Evolutionary conservation across 192 early-diverging fungal species (phyloP), one percentile per base, ranked within the genome.

Genomic region (Coemansia sp.): DNA sequence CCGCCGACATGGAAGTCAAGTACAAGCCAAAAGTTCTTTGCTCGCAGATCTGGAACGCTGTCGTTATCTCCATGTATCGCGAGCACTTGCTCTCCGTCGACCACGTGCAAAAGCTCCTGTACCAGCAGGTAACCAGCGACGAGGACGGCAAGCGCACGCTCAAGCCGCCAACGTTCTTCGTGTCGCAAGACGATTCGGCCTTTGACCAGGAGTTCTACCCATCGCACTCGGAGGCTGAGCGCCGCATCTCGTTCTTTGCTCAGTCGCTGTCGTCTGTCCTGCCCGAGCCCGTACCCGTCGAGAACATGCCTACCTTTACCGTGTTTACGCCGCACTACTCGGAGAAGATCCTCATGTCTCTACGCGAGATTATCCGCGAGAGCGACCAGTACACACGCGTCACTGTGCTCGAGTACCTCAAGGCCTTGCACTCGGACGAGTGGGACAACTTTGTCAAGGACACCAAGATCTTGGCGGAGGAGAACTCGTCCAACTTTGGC

Each of bases 361-460:
- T 94, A 46, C 85, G 90, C 41, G 93, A 94, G 81, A 93, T 94
- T 57, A 93, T 94, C 63, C 81, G 90, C 41, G 91, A 92, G 71
- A 89, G 91, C 64, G 93, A 94, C 64, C 83, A 90, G 66, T 89
- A 89, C 69, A 92, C 90, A 34, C 87, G 90, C 9, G 87, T 94
- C 10, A 94, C 92, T 19, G 71, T 93, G 45, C 81, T 94, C 21
- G 93, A 94, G 78, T 94, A 93, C 50, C 71, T 92, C 33, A 92
- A 94, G 75, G 90, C 91, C 16, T 77, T 92, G 51, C 89, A 93
- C 65, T 78, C 89, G 0, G 85, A 87, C 24, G 93, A 95, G 72
- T 95, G 93, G 93, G 92, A 93, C 59, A 95, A 95, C 80, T 95
- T 93, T 85, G 93, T 93, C 50, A 88, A 90, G 72, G 93, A 94